These are phyloP conservation scores for Austroboletus olivaceoglutinosus DNA, from an alignment of 1,284 basidiomycete genomes.

Conservation along the genomic window DNA sequence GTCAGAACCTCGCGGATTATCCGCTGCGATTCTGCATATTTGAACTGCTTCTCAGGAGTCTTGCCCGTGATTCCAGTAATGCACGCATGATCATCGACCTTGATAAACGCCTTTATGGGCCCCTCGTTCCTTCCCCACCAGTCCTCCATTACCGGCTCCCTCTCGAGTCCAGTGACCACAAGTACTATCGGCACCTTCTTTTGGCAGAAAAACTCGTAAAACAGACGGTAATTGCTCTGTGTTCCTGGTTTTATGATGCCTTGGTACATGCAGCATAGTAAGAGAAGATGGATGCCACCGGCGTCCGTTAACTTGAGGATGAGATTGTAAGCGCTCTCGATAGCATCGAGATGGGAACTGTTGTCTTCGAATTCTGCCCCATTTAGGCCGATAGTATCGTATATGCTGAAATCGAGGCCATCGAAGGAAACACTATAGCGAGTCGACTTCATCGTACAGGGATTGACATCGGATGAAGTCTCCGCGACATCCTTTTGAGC, in stretches of 20 bases:
- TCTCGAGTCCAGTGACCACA: constrained; percentile 3
- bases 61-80: neutral
- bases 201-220: constrained; percentile 1
- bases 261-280: constrained; percentile 3
- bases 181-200: neutral
- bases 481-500: neutral
- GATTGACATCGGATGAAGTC: neutral
- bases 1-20: constrained; percentile 4
- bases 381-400: neutral
- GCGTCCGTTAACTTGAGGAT: neutral
- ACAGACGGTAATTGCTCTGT: constrained; percentile 2
- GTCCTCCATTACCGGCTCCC: constrained; percentile 3
- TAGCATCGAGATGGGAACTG: neutral
- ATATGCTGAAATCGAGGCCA: neutral
- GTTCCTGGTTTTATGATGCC: neutral
- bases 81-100: neutral
- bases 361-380: neutral
- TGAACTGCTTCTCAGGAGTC: neutral
- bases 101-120: neutral
- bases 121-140: constrained; percentile 5
- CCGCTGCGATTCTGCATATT: constrained; percentile 1
- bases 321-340: constrained; percentile 2
- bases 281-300: constrained; percentile 8
- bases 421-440: constrained; percentile 1
- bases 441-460: neutral